Conservation (phyloP, 768 basidiomycete species). For the Nevesoporus exiguus region DNA sequence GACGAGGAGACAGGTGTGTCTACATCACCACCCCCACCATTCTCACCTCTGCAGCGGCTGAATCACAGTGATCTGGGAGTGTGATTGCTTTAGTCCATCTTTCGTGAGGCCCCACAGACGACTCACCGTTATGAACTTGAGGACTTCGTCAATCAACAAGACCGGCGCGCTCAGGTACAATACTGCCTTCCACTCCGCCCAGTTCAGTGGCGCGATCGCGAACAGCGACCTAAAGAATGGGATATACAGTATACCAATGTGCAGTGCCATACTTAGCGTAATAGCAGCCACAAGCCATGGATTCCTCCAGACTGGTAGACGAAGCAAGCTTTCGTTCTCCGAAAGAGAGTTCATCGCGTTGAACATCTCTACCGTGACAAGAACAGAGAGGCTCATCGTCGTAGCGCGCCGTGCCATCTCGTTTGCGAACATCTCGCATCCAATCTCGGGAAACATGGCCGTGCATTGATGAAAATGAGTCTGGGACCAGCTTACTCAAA, state of each 20-base stretch:
- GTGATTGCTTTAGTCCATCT: neutral
- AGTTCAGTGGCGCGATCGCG: conserved; percentile 91
- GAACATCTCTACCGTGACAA: conserved; percentile 96
- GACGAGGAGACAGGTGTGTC: neutral
- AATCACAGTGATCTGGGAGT: conserved; percentile 48
- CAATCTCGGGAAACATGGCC: conserved; percentile 79
- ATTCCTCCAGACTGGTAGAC: conserved; percentile 92
- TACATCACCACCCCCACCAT: neutral
- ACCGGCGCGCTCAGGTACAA: conserved; percentile 86
- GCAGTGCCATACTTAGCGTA: conserved; percentile 85
- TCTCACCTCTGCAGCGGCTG: conserved; percentile 49
- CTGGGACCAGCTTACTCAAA: conserved; percentile 37
- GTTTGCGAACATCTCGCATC: conserved; percentile 95
- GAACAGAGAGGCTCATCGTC: conserved; percentile 93
- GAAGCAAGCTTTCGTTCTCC: conserved; percentile 91
- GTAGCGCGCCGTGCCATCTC: conserved; percentile 83
- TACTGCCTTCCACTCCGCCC: conserved; percentile 93
- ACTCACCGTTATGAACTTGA: conserved; percentile 80
- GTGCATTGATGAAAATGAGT: conserved; percentile 96
- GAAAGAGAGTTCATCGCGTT: conserved; percentile 98
- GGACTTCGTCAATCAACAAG: conserved; percentile 80
- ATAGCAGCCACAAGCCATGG: conserved; percentile 89
- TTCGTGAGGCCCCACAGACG: neutral
- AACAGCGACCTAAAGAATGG: conserved; percentile 93
- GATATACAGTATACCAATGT: conserved; percentile 94